Evolutionary conservation across 805 yeast genomes (phyloP), one percentile per base, ranked within the genome.

Genomic region (Cyberlindnera bimundalis): DNA sequence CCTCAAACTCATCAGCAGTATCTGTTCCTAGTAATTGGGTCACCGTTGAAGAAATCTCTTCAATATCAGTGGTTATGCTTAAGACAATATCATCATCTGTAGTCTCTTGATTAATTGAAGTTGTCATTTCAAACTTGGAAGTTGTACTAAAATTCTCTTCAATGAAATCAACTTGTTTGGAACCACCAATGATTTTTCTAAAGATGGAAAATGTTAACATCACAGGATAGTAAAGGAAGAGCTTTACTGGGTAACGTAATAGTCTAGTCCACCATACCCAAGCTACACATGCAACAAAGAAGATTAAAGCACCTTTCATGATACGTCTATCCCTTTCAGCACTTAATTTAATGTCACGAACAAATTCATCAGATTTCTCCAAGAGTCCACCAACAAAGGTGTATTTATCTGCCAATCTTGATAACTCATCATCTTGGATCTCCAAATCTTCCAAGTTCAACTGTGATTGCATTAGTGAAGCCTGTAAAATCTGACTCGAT

Each of bases 361-460:
- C 53, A 29, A 51, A 55, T 12, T 40, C 47, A 31, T 56, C 58
- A 8, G 53, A 46, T 32, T 42, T 55, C n/a, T 46, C 44, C 17
- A 57, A 32, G 2, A 55, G 44, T 5, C 42, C 47, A 14, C 47
- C 51, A 10, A 54, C 38, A 12, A 33, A 39, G 3, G 50, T 44
- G 37, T 57, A 52, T 17, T 45, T 50, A 9, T 50, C 51, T 1
- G 54, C 42, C 15, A 54, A 32, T 7, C 37, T 43, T 2, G 39
- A 18, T 15, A 57, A 33, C 0, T 54, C 44, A 17, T 54, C 53
- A 13, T 45, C 46, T 31, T 57, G 61, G 3, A 43, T 46, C 10
- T 49, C 52, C 20, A 57, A 33, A 16, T 55, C 60, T 2, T 55
- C 58, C 10, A 57, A 20, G 27, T 55, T 57, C 17, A 57, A 35